These are phyloP conservation scores for Suhomyces choctaworum DNA, from an alignment of 1,139 yeast species.

Conservation along the genomic window DNA sequence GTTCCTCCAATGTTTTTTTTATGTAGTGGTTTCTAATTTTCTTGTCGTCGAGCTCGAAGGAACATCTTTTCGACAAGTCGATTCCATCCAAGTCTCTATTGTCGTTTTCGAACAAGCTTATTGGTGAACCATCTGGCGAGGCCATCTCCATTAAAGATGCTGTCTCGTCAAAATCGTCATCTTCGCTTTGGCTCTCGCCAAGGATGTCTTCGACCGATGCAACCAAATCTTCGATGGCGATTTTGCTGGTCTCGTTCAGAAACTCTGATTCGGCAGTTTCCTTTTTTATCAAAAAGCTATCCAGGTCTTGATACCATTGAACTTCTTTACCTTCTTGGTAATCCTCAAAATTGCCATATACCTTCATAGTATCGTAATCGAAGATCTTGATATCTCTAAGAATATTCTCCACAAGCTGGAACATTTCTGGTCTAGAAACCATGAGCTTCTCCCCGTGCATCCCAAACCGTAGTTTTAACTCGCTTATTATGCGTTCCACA, in stretches of 20 bases:
- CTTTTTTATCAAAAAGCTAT: slow-evolving; percentile 4
- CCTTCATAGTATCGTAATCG: slow-evolving; percentile 14
- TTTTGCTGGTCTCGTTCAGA: not conserved
- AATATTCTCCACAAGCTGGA: slow-evolving; percentile 12
- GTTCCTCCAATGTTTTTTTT: slow-evolving; percentile 16
- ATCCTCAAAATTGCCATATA: slow-evolving; percentile 16
- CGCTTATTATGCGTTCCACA: slow-evolving; percentile 6
- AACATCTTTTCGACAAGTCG: slow-evolving; percentile 3
- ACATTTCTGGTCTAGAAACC: slow-evolving; percentile 15
- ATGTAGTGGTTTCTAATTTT: slow-evolving; percentile 8
- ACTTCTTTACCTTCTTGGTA: not conserved
- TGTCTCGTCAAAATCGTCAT: slow-evolving; percentile 17
- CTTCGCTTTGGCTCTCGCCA: slow-evolving; percentile 1
- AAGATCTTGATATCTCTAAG: slow-evolving; percentile 17
- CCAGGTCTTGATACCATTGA: slow-evolving; percentile 13
- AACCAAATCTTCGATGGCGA: slow-evolving; percentile 6
- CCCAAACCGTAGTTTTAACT: slow-evolving; percentile 12
- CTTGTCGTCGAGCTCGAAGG: slow-evolving; percentile 1
- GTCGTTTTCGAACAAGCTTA: slow-evolving; percentile 5
- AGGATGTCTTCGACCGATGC: slow-evolving; percentile 7
- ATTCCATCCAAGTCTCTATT: slow-evolving; percentile 6
- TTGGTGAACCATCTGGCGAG: slow-evolving; percentile 6
- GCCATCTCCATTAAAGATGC: slow-evolving; percentile 18
- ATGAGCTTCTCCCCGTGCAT: slow-evolving; percentile 10
- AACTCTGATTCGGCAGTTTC: not conserved